Percentiles rank a stretch among this genome's conserved stretches.
Evolutionary conservation across 148 eudicot genomes (phyloP).

Genomic region (Rhododendron williamsianum): DNA sequence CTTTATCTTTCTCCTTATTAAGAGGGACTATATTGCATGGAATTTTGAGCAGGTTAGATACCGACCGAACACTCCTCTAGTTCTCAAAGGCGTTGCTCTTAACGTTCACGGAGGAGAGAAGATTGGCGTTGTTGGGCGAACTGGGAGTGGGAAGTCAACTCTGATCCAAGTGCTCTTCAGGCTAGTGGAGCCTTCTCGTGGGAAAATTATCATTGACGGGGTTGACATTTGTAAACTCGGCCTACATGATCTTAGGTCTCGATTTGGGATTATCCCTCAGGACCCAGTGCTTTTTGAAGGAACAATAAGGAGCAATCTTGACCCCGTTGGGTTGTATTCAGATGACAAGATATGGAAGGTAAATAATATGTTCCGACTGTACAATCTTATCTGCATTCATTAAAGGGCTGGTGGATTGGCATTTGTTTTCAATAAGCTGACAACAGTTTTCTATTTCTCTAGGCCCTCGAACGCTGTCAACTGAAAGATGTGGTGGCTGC

Average conservation of each 20-base stretch:
- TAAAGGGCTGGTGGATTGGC: too few relatives aligned
- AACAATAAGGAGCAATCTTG: conserved; percentile 49
- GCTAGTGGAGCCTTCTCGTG: conserved; percentile 40
- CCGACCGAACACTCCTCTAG: conserved; percentile 38
- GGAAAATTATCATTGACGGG: conserved; percentile 38
- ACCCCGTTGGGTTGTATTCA: conserved; percentile 39
- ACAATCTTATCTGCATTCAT: neutral
- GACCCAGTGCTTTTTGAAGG: conserved; percentile 54
- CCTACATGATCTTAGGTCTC: conserved; percentile 51
- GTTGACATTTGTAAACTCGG: conserved; percentile 40
- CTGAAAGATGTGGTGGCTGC: conserved; percentile 39
- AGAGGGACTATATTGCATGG: neutral
- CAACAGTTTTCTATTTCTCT: neutral
- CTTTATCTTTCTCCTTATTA: neutral
- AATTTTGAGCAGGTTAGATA: conserved; percentile 35
- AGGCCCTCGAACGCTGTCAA: conserved; percentile 47
- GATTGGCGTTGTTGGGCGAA: conserved; percentile 54
- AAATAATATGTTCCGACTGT: neutral
- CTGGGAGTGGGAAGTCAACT: conserved; percentile 57
- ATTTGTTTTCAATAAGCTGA: neutral
- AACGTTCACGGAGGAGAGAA: conserved; percentile 44
- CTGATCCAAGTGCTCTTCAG: conserved; percentile 43
- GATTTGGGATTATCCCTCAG: conserved; percentile 52
- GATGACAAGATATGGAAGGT: conserved; percentile 55
- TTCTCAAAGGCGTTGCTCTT: conserved; percentile 34